phyloP scores from a whole-genome alignment of 306 rosid genomes.

The Cicer cuneatum region DNA sequence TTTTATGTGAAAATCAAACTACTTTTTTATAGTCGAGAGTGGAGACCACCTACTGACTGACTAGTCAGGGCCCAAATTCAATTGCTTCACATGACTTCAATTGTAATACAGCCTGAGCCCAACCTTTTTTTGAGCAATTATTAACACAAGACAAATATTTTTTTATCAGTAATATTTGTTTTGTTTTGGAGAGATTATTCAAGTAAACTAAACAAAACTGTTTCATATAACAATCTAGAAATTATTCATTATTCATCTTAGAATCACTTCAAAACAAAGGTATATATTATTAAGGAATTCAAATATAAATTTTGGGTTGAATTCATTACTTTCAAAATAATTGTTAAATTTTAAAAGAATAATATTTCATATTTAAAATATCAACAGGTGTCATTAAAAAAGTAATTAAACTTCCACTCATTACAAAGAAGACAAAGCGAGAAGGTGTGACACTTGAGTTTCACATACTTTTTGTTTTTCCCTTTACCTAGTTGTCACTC shows the following conservation, averaged over 20 bases:
- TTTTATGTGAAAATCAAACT: too few relatives aligned
- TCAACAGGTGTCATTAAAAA: too few relatives aligned
- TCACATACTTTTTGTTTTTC: slow-evolving; percentile 19
- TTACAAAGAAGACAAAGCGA: too few relatives aligned
- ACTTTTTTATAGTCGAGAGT: not conserved
- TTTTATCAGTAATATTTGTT: too few relatives aligned
- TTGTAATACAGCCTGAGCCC: too few relatives aligned
- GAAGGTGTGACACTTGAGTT: not conserved
- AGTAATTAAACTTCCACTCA: too few relatives aligned
- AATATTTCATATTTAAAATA: too few relatives aligned
- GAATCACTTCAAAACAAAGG: not conserved
- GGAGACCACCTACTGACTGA: not conserved
- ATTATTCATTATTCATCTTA: not conserved
- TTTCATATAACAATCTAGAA: not conserved
- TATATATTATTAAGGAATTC: too few relatives aligned
- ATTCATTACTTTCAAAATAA: too few relatives aligned
- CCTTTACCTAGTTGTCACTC: slow-evolving; percentile 11
- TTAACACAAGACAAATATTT: not conserved
- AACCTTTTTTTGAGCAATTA: not conserved
- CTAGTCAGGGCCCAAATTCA: not conserved
- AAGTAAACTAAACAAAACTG: not conserved
- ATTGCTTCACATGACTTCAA: not conserved
- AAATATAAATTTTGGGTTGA: too few relatives aligned
- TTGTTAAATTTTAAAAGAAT: too few relatives aligned
- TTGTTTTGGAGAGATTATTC: too few relatives aligned